Conservation (phyloP, 306 rosid genomes). For the Vigna mungo region DNA sequence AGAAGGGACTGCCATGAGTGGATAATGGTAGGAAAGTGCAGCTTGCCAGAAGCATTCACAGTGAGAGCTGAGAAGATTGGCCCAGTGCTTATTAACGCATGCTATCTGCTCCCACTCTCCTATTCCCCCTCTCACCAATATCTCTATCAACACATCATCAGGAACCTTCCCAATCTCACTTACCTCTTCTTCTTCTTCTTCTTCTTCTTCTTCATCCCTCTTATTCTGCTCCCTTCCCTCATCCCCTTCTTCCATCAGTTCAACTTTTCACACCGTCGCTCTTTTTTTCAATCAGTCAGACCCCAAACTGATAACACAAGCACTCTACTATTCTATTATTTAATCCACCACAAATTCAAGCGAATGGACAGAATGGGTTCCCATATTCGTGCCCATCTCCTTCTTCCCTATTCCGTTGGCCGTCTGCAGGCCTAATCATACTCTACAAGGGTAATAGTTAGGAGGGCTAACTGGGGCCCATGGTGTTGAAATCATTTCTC, state of each 20-base stretch:
- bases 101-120: constrained; percentile 62
- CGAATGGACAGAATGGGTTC: constrained; percentile 32
- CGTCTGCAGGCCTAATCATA: not conserved
- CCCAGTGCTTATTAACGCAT: constrained; percentile 78
- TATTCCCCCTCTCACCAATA: constrained; percentile 61
- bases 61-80: constrained; percentile 57
- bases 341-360: constrained; percentile 16
- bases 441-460: not conserved
- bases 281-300: too few species aligned
- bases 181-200: not conserved
- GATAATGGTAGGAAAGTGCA: constrained; percentile 59
- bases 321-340: not conserved
- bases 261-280: too few species aligned
- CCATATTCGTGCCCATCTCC: constrained; percentile 28
- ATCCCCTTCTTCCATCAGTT: not conserved
- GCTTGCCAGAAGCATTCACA: constrained; percentile 77
- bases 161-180: constrained; percentile 59
- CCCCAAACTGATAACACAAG: not conserved
- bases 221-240: constrained; percentile 10
- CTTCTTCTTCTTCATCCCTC: not conserved
- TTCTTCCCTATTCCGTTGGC: not conserved
- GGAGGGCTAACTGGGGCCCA: not conserved
- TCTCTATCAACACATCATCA: constrained; percentile 71
- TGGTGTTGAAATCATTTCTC: not conserved
- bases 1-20: constrained; percentile 50